Evolutionary conservation across 805 yeast genomes (phyloP).

Genomic region (Hanseniaspora occidentalis): DNA sequence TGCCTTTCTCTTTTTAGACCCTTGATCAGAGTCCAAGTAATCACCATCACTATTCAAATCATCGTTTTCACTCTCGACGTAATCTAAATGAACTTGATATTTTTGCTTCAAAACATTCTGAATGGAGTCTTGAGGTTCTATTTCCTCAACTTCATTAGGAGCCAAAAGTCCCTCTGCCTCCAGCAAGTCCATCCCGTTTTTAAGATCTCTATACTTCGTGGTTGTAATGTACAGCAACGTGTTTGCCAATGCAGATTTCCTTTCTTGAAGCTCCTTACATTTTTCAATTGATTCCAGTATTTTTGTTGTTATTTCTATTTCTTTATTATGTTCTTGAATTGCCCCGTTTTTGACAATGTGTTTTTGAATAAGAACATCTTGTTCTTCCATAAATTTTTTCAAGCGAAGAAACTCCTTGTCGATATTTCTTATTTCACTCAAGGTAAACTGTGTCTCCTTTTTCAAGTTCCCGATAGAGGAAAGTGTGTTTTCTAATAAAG

Average conservation of each 20-base stretch:
- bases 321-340: slow-evolving; percentile 5
- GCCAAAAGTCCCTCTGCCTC: slow-evolving; percentile 16
- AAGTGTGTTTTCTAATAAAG: slow-evolving; percentile 59
- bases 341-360: slow-evolving; percentile 4
- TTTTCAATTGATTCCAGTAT: slow-evolving; percentile 1
- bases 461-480: slow-evolving; percentile 75
- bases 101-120: slow-evolving; percentile 3
- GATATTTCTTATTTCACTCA: slow-evolving; percentile 64
- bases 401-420: slow-evolving; percentile 29
- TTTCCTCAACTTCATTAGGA: slow-evolving; percentile 12
- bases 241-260: slow-evolving; percentile 1
- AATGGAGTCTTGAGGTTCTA: slow-evolving; percentile 10
- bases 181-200: slow-evolving; percentile 10
- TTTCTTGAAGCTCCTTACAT: neutral
- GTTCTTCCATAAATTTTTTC: slow-evolving; percentile 5
- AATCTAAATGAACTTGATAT: slow-evolving; percentile 1
- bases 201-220: slow-evolving; percentile 2
- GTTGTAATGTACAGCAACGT: slow-evolving; percentile 6
- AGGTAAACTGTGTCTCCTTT: slow-evolving; percentile 66
- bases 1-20: no score
- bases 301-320: slow-evolving; percentile 2
- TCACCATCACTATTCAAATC: neutral
- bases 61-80: neutral
- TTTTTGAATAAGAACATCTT: slow-evolving; percentile 4
- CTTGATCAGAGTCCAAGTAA: no score